Evolutionary conservation across 371 early-diverging fungal species (phyloP).

Genomic region (Mortierella sp.): DNA sequence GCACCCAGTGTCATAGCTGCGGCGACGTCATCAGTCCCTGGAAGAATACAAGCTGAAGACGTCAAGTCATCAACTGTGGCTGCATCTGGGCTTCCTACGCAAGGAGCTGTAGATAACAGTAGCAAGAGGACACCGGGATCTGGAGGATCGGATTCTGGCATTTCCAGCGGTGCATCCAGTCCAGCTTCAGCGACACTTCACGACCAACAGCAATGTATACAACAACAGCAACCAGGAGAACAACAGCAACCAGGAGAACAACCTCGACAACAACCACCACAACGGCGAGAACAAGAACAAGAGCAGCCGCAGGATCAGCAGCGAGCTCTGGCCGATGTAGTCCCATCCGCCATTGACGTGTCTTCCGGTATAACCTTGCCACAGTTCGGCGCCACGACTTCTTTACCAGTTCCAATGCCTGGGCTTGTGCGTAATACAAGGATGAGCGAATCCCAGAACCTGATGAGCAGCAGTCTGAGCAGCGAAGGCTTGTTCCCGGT

Average conservation of each 20-base stretch:
- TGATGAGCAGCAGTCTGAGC: slow-evolving; percentile 13
- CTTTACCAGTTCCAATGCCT: neutral
- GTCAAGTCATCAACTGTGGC: too few species aligned
- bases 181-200: neutral
- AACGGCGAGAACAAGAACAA: neutral
- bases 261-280: neutral
- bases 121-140: neutral
- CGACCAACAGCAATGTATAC: neutral
- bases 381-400: too few species aligned
- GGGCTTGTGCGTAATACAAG: neutral
- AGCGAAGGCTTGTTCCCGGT: slow-evolving; percentile 9
- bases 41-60: too few species aligned
- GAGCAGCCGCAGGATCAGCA: neutral
- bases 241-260: neutral
- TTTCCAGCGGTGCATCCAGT: neutral
- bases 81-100: too few species aligned
- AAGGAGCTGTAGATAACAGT: neutral
- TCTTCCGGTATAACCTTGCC: slow-evolving; percentile 9
- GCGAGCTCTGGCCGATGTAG: too few species aligned
- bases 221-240: neutral
- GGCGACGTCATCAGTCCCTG: too few species aligned
- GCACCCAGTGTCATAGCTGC: too few species aligned
- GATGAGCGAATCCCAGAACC: slow-evolving; percentile 3
- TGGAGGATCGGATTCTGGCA: neutral
- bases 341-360: slow-evolving; percentile 4